Percentiles rank a stretch among this genome's conserved stretches.
These are phyloP conservation scores for Venturia oleaginea DNA, from an alignment of 2,329 filamentous ascomycete genomes.

Conservation along the genomic window DNA sequence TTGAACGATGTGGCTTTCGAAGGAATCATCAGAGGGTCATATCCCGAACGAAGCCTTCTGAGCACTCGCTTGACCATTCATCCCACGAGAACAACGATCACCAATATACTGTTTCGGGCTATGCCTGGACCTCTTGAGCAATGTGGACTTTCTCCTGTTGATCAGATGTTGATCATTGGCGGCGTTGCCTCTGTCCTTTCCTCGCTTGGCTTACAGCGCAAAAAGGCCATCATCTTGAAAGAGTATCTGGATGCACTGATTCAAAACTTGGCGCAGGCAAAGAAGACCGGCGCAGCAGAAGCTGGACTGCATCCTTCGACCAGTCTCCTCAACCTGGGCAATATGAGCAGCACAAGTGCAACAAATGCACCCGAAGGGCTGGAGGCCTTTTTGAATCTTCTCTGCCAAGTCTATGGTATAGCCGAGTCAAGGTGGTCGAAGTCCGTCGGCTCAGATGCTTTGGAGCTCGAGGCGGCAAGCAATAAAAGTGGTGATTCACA, in stretches of 20 bases:
- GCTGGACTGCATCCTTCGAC: conserved; percentile 92
- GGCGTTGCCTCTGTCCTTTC: conserved; percentile 84
- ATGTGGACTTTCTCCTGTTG: conserved; percentile 59
- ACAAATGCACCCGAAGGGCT: conserved; percentile 44
- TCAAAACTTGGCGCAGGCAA: conserved; percentile 76
- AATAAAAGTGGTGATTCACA: conserved; percentile 37
- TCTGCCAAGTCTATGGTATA: conserved; percentile 35
- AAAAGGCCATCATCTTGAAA: conserved; percentile 82
- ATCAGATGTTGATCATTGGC: conserved; percentile 69
- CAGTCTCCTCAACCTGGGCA: conserved; percentile 68
- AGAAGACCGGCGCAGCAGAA: conserved; percentile 89
- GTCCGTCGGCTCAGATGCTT: conserved; percentile 11
- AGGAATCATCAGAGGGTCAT: conserved; percentile 32
- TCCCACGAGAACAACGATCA: conserved; percentile 47
- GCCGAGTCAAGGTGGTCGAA: conserved; percentile 22
- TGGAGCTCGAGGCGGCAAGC: conserved; percentile 10
- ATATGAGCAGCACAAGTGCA: conserved; percentile 60
- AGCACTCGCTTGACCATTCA: conserved; percentile 33
- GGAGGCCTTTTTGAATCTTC: conserved; percentile 31
- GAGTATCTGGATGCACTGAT: conserved; percentile 79
- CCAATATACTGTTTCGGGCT: conserved; percentile 56
- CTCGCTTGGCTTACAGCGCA: conserved; percentile 68
- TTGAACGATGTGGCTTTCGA: conserved; percentile 50
- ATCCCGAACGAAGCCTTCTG: conserved; percentile 29
- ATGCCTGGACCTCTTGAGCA: conserved; percentile 52